These are phyloP conservation scores for Angophora floribunda DNA, from an alignment of 345 rosid species.

Conservation along the genomic window DNA sequence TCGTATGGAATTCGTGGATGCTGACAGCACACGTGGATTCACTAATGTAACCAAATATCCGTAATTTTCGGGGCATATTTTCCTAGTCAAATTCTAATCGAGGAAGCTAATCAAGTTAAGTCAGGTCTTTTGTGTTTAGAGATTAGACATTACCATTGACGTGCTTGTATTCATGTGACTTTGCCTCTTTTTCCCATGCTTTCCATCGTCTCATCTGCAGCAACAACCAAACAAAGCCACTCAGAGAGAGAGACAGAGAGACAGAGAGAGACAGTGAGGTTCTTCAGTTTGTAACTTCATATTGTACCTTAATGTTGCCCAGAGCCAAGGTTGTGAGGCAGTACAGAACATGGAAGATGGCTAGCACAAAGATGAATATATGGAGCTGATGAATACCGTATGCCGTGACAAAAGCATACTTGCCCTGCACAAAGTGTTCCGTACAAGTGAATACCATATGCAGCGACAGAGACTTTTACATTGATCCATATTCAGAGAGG, in stretches of 20 bases:
- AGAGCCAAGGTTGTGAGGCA: conserved; percentile 56
- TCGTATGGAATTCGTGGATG: not conserved
- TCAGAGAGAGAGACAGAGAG: not conserved
- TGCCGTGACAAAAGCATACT: conserved; percentile 69
- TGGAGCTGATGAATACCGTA: conserved; percentile 94
- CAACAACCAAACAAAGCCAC: not conserved
- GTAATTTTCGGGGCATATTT: not conserved
- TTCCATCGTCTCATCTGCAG: conserved; percentile 80
- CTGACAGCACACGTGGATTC: not conserved
- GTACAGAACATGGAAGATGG: conserved; percentile 62
- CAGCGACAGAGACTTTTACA: not conserved
- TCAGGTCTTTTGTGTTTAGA: not conserved
- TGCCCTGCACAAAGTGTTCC: conserved; percentile 32
- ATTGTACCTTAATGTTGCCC: conserved; percentile 58
- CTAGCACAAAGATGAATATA: conserved; percentile 68
- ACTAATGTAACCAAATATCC: not conserved
- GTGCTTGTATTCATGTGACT: conserved; percentile 55
- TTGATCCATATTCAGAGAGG: not conserved
- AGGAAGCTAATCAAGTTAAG: not conserved
- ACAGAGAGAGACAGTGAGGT: not conserved
- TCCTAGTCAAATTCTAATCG: not conserved
- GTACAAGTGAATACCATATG: not conserved
- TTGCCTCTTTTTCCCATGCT: conserved; percentile 74
- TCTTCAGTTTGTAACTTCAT: not conserved
- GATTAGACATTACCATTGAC: conserved; percentile 22